A percentile compares a stretch with the other conserved stretches of the same genome.
Evolutionary conservation across 2,329 filamentous ascomycete genomes (phyloP).

Genomic region (Neodidymelliopsis sp.): DNA sequence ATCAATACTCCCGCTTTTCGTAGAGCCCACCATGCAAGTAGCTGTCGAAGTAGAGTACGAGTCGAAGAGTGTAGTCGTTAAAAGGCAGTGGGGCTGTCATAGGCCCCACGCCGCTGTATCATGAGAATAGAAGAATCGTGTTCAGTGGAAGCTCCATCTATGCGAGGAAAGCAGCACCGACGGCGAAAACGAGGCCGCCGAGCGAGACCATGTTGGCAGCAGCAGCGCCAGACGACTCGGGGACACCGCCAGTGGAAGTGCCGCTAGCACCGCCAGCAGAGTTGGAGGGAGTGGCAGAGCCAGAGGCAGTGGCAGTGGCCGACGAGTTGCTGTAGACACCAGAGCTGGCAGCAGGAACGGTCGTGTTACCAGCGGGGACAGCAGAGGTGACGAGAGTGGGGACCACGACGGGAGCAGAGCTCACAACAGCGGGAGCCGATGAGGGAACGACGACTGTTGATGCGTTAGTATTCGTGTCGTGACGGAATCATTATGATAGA

Average conservation of each 20-base stretch:
- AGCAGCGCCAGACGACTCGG: slow-evolving; percentile 35
- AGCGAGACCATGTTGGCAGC: slow-evolving; percentile 38
- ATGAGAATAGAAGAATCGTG: slow-evolving; percentile 15
- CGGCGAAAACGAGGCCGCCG: slow-evolving; percentile 38
- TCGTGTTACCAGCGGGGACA: slow-evolving; percentile 9
- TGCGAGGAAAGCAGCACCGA: slow-evolving; percentile 40
- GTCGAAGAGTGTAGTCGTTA: slow-evolving; percentile 22
- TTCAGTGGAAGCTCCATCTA: slow-evolving; percentile 19
- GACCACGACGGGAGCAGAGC: slow-evolving; percentile 2
- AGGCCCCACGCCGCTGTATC: slow-evolving; percentile 5
- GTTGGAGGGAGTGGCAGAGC: slow-evolving; percentile 9
- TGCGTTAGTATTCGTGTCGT: background rate
- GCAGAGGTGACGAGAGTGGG: slow-evolving; percentile 2
- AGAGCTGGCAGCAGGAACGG: slow-evolving; percentile 5
- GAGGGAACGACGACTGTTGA: slow-evolving; percentile 15
- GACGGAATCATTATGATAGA: background rate
- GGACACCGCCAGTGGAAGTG: slow-evolving; percentile 14
- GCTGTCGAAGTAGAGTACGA: slow-evolving; percentile 17
- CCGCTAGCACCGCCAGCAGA: slow-evolving; percentile 16
- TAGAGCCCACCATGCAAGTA: slow-evolving; percentile 22
- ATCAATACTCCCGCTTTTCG: slow-evolving; percentile 20
- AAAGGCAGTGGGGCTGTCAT: slow-evolving; percentile 5
- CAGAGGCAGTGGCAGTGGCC: background rate
- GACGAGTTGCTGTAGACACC: slow-evolving; percentile 3
- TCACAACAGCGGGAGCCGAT: slow-evolving; percentile 13